Conservation (phyloP, 1,284 basidiomycete species). For the Sporisorium scitamineum region DNA sequence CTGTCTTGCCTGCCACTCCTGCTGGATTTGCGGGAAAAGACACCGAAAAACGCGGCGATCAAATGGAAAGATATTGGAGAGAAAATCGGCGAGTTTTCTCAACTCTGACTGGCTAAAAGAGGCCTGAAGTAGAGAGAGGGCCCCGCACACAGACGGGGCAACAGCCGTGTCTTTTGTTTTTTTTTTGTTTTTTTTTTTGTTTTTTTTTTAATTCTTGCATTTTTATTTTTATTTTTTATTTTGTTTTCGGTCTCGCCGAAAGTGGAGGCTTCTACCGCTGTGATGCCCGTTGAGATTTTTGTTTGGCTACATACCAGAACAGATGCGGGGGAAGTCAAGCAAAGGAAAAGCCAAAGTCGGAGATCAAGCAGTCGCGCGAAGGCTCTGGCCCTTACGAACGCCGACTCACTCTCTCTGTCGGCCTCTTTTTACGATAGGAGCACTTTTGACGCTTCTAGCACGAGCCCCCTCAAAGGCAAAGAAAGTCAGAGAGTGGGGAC, state of each 20-base stretch:
- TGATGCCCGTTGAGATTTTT: background rate
- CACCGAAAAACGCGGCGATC: constrained; percentile 30
- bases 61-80: background rate
- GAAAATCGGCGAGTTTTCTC: constrained; percentile 24
- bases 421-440: constrained; percentile 8
- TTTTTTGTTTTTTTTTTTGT: no score
- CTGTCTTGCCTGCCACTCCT: background rate
- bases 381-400: background rate
- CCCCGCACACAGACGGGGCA: background rate
- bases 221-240: background rate
- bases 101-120: constrained; percentile 19
- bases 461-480: background rate
- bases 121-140: background rate
- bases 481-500: background rate
- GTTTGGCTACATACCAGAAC: background rate
- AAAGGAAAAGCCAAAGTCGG: constrained; percentile 3
- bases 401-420: constrained; percentile 2
- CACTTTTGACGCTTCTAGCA: background rate
- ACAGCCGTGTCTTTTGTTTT: background rate
- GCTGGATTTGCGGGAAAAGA: constrained; percentile 7
- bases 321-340: constrained; percentile 6
- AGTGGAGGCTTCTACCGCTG: background rate
- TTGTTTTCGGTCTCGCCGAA: no score
- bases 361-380: constrained; percentile 1
- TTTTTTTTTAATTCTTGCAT: no score